phyloP scores from a whole-genome alignment of 345 rosid genomes.

The Brassica napus region DNA sequence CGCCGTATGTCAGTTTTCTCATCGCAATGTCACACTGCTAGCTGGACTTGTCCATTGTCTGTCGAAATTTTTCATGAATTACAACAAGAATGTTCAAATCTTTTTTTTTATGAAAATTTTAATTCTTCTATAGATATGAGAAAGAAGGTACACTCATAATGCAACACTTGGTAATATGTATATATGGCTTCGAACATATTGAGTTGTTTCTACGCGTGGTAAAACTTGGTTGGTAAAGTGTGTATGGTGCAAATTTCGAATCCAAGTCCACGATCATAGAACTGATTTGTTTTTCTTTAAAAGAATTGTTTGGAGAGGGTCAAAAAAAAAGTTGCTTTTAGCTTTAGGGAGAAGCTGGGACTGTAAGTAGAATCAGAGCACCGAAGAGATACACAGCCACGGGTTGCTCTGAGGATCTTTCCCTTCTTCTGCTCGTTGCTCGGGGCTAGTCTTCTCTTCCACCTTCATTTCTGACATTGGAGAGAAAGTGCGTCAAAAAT shows the following conservation, averaged over 20 bases:
- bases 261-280: no score
- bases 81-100: background rate
- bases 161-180: no score
- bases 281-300: no score
- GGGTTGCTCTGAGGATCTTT: slow-evolving; percentile 60
- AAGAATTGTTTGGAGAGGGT: background rate
- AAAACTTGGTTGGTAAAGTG: no score
- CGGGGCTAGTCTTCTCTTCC: slow-evolving; percentile 14
- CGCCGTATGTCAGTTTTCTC: slow-evolving; percentile 18
- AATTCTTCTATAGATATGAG: background rate
- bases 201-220: no score
- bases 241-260: no score
- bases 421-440: slow-evolving; percentile 44
- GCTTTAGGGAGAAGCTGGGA: slow-evolving; percentile 40
- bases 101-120: background rate
- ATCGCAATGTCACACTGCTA: slow-evolving; percentile 5
- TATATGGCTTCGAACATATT: no score
- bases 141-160: no score
- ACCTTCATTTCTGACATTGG: no score
- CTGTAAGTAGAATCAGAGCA: slow-evolving; percentile 39
- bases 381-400: slow-evolving; percentile 81
- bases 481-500: background rate
- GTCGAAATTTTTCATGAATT: background rate
- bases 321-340: background rate
- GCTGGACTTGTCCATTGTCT: slow-evolving; percentile 14